Evolutionary conservation across 2,329 filamentous ascomycete species (phyloP).

Genomic region (Diaporthe citri): DNA sequence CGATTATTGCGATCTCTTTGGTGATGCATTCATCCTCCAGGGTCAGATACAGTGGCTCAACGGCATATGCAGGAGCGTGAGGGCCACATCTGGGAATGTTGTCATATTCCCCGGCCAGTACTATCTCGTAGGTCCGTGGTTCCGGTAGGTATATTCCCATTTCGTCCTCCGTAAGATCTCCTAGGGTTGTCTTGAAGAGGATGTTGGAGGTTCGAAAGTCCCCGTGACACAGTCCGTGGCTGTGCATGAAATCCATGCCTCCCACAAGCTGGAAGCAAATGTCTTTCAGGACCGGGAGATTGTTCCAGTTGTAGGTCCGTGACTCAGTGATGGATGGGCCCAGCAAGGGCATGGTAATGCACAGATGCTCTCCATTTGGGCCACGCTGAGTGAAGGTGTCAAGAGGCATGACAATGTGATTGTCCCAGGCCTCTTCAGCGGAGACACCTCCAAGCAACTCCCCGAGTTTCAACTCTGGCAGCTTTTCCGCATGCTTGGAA

Average conservation of each 20-base stretch:
- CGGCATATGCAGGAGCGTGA: background rate
- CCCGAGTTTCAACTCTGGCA: background rate
- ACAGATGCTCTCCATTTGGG: slow-evolving; percentile 2
- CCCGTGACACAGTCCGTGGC: background rate
- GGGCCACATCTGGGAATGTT: background rate
- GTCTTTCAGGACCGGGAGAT: background rate
- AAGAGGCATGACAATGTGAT: background rate
- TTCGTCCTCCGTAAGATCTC: background rate
- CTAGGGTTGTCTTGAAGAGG: background rate
- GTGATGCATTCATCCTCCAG: background rate
- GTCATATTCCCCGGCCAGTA: background rate
- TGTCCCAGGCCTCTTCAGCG: background rate
- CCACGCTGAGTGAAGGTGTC: background rate
- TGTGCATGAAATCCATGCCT: background rate
- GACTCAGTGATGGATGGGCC: background rate
- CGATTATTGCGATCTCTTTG: background rate
- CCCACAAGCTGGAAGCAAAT: background rate
- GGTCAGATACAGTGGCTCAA: background rate
- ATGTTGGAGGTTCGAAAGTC: background rate
- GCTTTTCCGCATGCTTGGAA: background rate
- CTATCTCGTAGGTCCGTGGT: background rate
- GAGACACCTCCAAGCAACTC: background rate
- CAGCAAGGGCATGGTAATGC: background rate
- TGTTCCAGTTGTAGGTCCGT: background rate
- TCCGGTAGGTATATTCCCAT: background rate